These are phyloP conservation scores for Aspergillus piperis DNA, from an alignment of 2,329 filamentous ascomycete genomes.

Conservation along the genomic window DNA sequence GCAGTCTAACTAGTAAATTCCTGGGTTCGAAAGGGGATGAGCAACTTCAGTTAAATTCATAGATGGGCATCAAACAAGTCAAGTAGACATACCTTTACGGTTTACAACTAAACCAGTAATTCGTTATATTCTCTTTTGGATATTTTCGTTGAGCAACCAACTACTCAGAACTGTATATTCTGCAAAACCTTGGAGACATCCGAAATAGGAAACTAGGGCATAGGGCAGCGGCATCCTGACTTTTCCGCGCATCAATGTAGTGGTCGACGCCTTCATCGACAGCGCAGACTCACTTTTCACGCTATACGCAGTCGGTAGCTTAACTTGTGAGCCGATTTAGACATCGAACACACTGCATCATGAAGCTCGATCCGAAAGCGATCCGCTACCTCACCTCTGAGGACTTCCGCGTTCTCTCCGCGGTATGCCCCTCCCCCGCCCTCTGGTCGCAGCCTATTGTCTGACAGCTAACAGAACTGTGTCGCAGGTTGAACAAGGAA, in stretches of 20 bases:
- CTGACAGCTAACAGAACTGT: constrained; percentile 40
- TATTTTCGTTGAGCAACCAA: no score
- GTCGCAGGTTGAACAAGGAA: constrained; percentile 81
- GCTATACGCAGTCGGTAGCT: not conserved
- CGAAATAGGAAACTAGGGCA: constrained; percentile 40
- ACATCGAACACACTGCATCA: constrained; percentile 44
- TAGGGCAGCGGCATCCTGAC: constrained; percentile 39
- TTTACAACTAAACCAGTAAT: no score
- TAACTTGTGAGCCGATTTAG: not conserved
- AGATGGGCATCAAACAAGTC: no score
- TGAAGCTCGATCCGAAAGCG: constrained; percentile 94
- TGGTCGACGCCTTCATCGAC: not conserved
- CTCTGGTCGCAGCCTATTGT: constrained; percentile 25
- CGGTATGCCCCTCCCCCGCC: constrained; percentile 59
- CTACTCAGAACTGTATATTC: not conserved
- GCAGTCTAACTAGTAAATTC: no score
- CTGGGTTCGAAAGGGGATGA: no score
- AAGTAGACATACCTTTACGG: no score
- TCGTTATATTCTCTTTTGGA: no score
- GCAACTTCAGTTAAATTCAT: no score
- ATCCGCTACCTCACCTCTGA: constrained; percentile 89
- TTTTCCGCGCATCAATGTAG: constrained; percentile 29
- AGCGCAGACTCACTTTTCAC: not conserved
- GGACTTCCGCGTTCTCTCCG: constrained; percentile 93
- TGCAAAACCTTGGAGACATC: constrained; percentile 6